These are phyloP conservation scores for Hanseniaspora taiwanica DNA, from an alignment of 805 yeast genomes.

Conservation along the genomic window DNA sequence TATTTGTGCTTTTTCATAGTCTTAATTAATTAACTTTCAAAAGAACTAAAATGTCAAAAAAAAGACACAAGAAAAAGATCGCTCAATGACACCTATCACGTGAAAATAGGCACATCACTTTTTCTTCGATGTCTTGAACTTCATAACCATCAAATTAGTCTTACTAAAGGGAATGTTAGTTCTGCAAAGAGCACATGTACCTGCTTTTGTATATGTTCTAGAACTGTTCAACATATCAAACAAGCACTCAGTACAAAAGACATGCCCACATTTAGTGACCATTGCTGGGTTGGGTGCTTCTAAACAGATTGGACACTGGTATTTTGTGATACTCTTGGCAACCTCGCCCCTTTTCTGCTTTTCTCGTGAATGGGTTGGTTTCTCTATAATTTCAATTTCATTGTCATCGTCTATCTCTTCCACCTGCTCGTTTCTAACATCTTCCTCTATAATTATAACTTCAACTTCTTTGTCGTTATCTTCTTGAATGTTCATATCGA, in stretches of 20 bases:
- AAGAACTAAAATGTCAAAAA: no score
- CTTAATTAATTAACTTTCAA: no score
- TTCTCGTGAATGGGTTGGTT: conserved; percentile 6
- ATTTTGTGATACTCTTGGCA: conserved; percentile 23
- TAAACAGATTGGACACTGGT: conserved; percentile 42
- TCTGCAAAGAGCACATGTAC: conserved; percentile 33
- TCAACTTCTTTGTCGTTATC: no score
- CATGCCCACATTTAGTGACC: conserved; percentile 45
- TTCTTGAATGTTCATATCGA: conserved; percentile 4
- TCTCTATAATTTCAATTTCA: conserved; percentile 11
- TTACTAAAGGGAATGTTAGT: conserved; percentile 22
- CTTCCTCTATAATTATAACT: conserved; percentile 1
- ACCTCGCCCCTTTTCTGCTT: conserved; percentile 11
- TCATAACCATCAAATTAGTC: conserved; percentile 20
- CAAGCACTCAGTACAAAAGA: conserved; percentile 40
- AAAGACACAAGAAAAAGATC: background rate
- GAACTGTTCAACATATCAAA: conserved; percentile 38
- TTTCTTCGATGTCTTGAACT: conserved; percentile 16
- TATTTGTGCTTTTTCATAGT: no score
- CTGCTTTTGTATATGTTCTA: conserved; percentile 22
- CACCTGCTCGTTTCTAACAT: conserved; percentile 19
- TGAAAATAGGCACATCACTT: background rate
- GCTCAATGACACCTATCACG: background rate
- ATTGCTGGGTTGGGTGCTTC: conserved; percentile 37
- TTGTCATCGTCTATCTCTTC: conserved; percentile 29